phyloP scores from a whole-genome alignment of 2,329 filamentous ascomycete species.

The Acephala macrosclerotiorum region DNA sequence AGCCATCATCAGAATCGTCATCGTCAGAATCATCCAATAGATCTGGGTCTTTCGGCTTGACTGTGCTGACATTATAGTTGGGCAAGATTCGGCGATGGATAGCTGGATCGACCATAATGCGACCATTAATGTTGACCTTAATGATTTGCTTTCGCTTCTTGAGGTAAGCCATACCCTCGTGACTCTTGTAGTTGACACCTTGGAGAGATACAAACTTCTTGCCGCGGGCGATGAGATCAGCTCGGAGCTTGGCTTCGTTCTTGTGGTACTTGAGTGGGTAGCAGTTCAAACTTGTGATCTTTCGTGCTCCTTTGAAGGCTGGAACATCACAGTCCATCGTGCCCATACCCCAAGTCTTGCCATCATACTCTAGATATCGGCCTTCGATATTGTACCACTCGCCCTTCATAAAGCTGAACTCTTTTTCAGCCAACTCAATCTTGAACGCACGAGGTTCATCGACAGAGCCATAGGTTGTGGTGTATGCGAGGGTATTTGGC shows the following conservation, averaged over 20 bases:
- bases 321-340: constrained; percentile 73
- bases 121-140: constrained; percentile 85
- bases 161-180: constrained; percentile 84
- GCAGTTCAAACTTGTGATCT: constrained; percentile 79
- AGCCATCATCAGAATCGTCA: constrained; percentile 51
- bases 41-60: constrained; percentile 76
- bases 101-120: constrained; percentile 86
- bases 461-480: constrained; percentile 76
- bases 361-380: constrained; percentile 85
- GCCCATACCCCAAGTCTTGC: constrained; percentile 83
- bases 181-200: constrained; percentile 83
- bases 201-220: constrained; percentile 84
- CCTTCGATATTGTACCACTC: constrained; percentile 81
- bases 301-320: constrained; percentile 80
- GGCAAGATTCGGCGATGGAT: constrained; percentile 86
- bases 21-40: constrained; percentile 59
- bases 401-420: constrained; percentile 72
- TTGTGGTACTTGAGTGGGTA: constrained; percentile 85
- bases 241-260: constrained; percentile 68
- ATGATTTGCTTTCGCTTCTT: constrained; percentile 79
- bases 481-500: constrained; percentile 81
- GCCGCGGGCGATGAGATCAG: constrained; percentile 78
- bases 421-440: constrained; percentile 77
- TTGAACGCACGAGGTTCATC: constrained; percentile 86
- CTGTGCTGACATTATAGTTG: constrained; percentile 80